Percentiles rank a stretch among this genome's conserved stretches.
Conservation (phyloP, 768 basidiomycete genomes). For the Lentinula lateritia region DNA sequence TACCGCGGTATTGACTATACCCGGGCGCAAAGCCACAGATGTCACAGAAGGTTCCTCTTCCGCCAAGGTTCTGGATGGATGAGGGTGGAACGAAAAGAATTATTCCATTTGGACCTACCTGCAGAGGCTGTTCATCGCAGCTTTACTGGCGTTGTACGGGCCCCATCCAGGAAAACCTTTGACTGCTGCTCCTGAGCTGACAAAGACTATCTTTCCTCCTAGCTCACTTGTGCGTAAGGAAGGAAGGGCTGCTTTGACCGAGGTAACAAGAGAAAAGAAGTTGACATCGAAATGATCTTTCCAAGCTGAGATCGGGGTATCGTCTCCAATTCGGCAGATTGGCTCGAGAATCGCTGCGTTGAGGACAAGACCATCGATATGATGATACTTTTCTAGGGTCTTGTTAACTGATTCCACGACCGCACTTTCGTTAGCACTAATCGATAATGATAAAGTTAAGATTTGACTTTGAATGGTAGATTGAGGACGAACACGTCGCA, state of each 20-base stretch:
- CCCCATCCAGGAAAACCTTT: slow-evolving; percentile 70
- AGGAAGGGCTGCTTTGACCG: slow-evolving; percentile 64
- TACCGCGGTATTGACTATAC: slow-evolving; percentile 81
- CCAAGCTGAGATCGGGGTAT: slow-evolving; percentile 53
- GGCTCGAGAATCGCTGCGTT: slow-evolving; percentile 83
- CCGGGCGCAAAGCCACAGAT: slow-evolving; percentile 78
- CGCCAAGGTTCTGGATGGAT: slow-evolving; percentile 61
- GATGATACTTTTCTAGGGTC: slow-evolving; percentile 49
- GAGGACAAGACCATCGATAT: slow-evolving; percentile 73
- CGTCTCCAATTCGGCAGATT: slow-evolving; percentile 50
- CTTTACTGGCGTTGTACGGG: slow-evolving; percentile 79
- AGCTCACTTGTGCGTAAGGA: slow-evolving; percentile 53
- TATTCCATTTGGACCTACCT: slow-evolving; percentile 37
- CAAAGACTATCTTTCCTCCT: slow-evolving; percentile 69
- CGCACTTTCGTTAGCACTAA: slow-evolving; percentile 54
- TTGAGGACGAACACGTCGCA: slow-evolving; percentile 69
- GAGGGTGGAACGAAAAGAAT: not conserved
- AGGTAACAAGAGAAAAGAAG: slow-evolving; percentile 76
- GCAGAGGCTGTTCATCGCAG: slow-evolving; percentile 84
- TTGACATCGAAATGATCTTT: slow-evolving; percentile 77
- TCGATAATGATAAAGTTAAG: slow-evolving; percentile 5
- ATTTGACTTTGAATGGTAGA: slow-evolving; percentile 4
- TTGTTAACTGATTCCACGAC: slow-evolving; percentile 50
- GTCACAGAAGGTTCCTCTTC: slow-evolving; percentile 76
- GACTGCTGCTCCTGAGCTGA: slow-evolving; percentile 82